Evolutionary conservation across 1,139 yeast species (phyloP), one percentile per base, ranked within the genome.

Genomic region (Geotrichum histeridarum): DNA sequence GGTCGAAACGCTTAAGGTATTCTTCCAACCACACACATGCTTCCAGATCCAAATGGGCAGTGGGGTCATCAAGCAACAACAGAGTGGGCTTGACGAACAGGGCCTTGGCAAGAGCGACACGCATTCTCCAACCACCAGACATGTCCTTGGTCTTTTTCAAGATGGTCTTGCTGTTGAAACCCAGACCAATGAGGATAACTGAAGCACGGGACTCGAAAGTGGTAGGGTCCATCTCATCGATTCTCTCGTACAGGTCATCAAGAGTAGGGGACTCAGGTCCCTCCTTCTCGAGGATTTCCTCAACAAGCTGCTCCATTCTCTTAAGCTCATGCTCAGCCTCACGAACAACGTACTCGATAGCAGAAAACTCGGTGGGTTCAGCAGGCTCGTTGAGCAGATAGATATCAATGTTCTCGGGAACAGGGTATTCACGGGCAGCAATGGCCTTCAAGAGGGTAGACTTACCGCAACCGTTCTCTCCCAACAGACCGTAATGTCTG

Each of bases 21-120:
- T 91, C 98, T 81, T 93, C 99, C 73, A 93, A 81, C 99, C 99
- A 93, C 69, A 94, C 99, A 85, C 98, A 93, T 59, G 99, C 99
- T 73, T 93, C 97, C 71, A 94, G 81, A 78, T 93, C 99, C 81
- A 93, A 87, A 76, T 93, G 99, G 60, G 99, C 99, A 64, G 99
- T 94, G 67, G 99, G 99, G 73, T 93, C 99, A 78, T 93, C 99
- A 71, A 83, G 64, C 59, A 80, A 73, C 64, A 80, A 73, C 59
- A 80, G 73, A 49, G 83, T 80, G 57, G 84, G 84, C 72, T 80
- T 79, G 61, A 80, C 83, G 77, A 86, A 84, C 65, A 86, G 78
- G 22, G 95, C 95, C 75, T 86, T 86, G 61, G 91, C 89, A 55
- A 86, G 78, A 38, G 95, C 93, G 58, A 86, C 95, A 73, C 95